These are phyloP conservation scores for Phytopythium vexans DNA, from an alignment of 352 stramenopile genomes.

Conservation along the genomic window DNA sequence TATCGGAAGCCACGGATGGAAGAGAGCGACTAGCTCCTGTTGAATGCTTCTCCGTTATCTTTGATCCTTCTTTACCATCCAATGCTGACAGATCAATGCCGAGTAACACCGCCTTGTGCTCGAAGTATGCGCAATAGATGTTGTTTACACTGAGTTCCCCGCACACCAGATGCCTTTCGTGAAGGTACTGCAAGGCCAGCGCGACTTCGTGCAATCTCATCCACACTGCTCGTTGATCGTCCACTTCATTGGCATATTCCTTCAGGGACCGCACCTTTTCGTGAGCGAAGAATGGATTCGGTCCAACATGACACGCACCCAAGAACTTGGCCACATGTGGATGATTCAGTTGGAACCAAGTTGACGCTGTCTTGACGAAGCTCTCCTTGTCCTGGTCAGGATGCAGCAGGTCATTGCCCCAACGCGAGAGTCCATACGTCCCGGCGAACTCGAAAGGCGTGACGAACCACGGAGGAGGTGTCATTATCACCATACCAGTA, in stretches of 20 bases:
- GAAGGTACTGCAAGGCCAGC: not conserved
- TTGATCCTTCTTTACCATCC: too few relatives aligned
- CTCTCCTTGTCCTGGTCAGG: too few relatives aligned
- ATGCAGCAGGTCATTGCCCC: not conserved
- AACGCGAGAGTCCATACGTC: not conserved
- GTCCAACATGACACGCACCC: too few relatives aligned
- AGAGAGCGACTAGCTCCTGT: not conserved
- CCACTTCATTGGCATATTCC: not conserved
- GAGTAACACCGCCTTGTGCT: not conserved
- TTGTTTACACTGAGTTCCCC: fast-evolving
- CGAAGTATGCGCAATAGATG: not conserved
- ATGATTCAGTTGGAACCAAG: too few relatives aligned
- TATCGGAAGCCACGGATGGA: too few relatives aligned
- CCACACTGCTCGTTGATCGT: not conserved
- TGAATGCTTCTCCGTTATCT: not conserved
- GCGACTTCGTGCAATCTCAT: not conserved
- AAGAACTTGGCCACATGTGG: too few relatives aligned
- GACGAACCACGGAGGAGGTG: not conserved
- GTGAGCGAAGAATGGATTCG: slow-evolving; percentile 6
- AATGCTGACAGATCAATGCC: not conserved
- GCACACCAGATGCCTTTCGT: not conserved
- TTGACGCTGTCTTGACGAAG: too few relatives aligned
- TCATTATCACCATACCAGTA: not conserved
- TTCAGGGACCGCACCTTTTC: not conserved
- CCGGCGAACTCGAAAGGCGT: slow-evolving; percentile 1